Evolutionary conservation across 805 yeast species (phyloP).

Genomic region (Barnettozyma pratensis): DNA sequence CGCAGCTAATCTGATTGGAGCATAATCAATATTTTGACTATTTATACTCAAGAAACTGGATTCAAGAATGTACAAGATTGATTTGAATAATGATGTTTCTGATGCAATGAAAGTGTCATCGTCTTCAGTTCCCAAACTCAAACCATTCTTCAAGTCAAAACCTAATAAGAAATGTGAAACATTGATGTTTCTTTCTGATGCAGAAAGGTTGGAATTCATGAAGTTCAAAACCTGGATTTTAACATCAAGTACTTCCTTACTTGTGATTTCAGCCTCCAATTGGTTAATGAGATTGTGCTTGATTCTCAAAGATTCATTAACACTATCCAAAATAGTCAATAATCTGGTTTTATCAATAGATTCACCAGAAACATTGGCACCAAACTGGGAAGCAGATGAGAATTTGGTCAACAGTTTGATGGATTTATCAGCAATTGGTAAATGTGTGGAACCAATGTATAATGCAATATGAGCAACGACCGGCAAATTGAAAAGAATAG

Average conservation of each 20-base stretch:
- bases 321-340: conserved; percentile 64
- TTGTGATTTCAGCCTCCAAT: conserved; percentile 40
- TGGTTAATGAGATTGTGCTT: conserved; percentile 70
- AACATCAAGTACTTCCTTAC: conserved; percentile 36
- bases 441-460: conserved; percentile 57
- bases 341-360: conserved; percentile 53
- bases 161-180: conserved; percentile 79
- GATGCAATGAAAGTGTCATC: conserved; percentile 49
- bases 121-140: conserved; percentile 41
- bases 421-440: conserved; percentile 46
- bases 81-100: conserved; percentile 48
- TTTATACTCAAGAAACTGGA: conserved; percentile 40
- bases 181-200: conserved; percentile 39
- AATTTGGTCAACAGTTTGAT: conserved; percentile 49
- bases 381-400: conserved; percentile 44
- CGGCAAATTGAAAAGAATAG: conserved; percentile 64
- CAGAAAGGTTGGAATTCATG: conserved; percentile 42
- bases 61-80: conserved; percentile 46
- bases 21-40: conserved; percentile 39
- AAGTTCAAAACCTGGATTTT: conserved; percentile 60
- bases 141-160: conserved; percentile 48
- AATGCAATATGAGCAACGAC: conserved; percentile 69
- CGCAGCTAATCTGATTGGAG: conserved; percentile 55
- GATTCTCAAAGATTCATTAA: conserved; percentile 74
- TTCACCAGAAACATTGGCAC: conserved; percentile 27